Conservation (phyloP, 345 rosid species). For the Sonneratia alba region DNA sequence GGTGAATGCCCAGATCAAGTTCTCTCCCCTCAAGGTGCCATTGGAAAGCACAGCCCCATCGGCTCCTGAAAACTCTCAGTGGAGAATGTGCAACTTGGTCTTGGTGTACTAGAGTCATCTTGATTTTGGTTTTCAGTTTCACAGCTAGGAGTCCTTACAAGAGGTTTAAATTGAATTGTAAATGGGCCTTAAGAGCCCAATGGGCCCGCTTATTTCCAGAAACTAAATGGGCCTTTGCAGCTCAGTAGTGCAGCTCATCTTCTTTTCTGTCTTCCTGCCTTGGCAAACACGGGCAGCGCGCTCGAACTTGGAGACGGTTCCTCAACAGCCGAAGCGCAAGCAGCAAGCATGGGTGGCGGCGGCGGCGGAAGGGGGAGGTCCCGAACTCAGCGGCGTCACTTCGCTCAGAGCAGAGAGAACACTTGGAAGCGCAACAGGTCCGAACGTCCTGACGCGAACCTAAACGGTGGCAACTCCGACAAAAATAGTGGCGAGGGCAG, state of each 20-base stretch:
- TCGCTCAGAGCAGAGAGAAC: conserved; percentile 58
- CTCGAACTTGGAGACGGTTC: not conserved
- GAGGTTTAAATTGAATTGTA: not conserved
- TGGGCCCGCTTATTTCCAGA: no score
- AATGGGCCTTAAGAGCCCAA: not conserved
- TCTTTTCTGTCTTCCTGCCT: not conserved
- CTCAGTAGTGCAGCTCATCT: not conserved
- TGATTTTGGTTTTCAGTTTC: no score
- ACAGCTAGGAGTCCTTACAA: no score
- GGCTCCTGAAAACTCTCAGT: no score
- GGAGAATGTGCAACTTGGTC: no score
- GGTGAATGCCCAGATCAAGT: no score
- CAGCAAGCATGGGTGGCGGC: conserved; percentile 33
- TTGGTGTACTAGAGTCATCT: no score
- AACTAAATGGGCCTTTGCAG: not conserved
- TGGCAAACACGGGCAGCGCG: not conserved
- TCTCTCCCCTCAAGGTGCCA: no score
- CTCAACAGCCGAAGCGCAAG: not conserved
- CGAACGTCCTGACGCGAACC: conserved; percentile 28
- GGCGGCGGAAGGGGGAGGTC: conserved; percentile 52
- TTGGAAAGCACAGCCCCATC: no score
- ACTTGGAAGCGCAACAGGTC: conserved; percentile 52
- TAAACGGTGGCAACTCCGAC: conserved; percentile 4
- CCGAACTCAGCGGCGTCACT: conserved; percentile 55
- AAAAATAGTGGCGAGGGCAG: not conserved